phyloP scores from a whole-genome alignment of 225 moss, liverwort and hornwort genomes.

The Marchantia polymorpha region DNA sequence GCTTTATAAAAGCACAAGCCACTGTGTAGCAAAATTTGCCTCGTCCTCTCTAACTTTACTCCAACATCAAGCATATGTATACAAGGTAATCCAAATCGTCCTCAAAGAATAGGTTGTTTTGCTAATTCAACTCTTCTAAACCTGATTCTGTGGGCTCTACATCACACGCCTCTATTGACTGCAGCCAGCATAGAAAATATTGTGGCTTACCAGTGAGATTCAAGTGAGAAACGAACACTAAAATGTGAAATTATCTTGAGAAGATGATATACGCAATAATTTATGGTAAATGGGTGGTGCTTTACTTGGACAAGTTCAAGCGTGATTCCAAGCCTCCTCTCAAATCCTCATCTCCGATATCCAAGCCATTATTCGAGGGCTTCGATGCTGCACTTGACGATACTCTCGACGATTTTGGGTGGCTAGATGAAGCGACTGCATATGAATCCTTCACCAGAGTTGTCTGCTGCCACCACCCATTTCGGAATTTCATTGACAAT shows the following conservation, averaged over 20 bases:
- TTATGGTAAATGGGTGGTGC: conserved; percentile 7
- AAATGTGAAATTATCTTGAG: conserved; percentile 4
- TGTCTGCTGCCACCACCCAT: conserved; percentile 28
- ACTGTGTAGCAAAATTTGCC: neutral
- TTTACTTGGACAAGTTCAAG: conserved; percentile 63
- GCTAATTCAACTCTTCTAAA: neutral
- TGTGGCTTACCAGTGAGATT: conserved; percentile 1
- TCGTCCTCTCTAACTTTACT: neutral
- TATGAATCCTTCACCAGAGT: conserved; percentile 35
- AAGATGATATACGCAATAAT: conserved; percentile 4
- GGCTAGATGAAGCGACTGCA: conserved; percentile 32
- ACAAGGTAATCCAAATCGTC: conserved; percentile 11
- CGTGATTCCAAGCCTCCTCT: conserved; percentile 63
- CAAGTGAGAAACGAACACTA: neutral
- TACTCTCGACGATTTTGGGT: conserved; percentile 28
- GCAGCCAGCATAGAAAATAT: neutral
- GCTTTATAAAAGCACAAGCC: neutral
- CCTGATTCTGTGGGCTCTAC: conserved; percentile 9
- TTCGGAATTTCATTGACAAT: conserved; percentile 11
- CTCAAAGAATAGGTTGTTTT: neutral
- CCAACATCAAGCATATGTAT: neutral
- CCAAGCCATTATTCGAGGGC: conserved; percentile 44
- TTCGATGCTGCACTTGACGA: conserved; percentile 27
- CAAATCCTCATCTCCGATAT: conserved; percentile 54
- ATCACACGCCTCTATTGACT: conserved; percentile 13